Percentiles rank a stretch among this genome's conserved stretches.
These are phyloP conservation scores for Gloeophyllum trabeum DNA, from an alignment of 768 basidiomycete genomes.

Conservation along the genomic window DNA sequence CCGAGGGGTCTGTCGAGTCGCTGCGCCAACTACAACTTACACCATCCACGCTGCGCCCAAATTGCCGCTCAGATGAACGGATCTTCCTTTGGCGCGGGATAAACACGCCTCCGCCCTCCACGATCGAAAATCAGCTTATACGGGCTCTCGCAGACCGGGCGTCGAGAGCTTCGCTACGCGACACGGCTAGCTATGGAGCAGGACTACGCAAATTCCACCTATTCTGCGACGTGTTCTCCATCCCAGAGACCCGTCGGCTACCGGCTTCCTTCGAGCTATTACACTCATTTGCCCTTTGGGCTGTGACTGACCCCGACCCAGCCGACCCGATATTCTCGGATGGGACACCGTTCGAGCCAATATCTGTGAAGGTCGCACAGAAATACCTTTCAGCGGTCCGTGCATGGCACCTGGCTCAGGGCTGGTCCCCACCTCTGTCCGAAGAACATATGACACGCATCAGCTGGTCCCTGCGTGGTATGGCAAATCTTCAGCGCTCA, in stretches of 20 bases:
- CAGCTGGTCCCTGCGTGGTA: slow-evolving; percentile 19
- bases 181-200: slow-evolving; percentile 10
- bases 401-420: slow-evolving; percentile 28
- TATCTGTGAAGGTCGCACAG: slow-evolving; percentile 11
- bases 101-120: slow-evolving; percentile 13
- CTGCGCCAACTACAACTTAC: slow-evolving; percentile 4
- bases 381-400: slow-evolving; percentile 26
- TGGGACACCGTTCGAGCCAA: slow-evolving; percentile 18
- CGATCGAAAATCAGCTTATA: slow-evolving; percentile 13
- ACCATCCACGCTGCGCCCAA: slow-evolving; percentile 14
- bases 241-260: slow-evolving; percentile 15
- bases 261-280: slow-evolving; percentile 18
- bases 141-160: slow-evolving; percentile 9
- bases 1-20: neutral
- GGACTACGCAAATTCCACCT: slow-evolving; percentile 20
- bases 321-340: slow-evolving; percentile 3
- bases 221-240: slow-evolving; percentile 20
- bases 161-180: slow-evolving; percentile 12
- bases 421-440: slow-evolving; percentile 22
- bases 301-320: slow-evolving; percentile 16
- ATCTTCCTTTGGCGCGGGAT: slow-evolving; percentile 23
- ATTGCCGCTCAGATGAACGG: slow-evolving; percentile 13
- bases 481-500: slow-evolving; percentile 12
- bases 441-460: slow-evolving; percentile 10
- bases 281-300: slow-evolving; percentile 25